Base-by-base conservation (phyloP, 352 stramenopile species). In the Phytophthora citricola region DNA sequence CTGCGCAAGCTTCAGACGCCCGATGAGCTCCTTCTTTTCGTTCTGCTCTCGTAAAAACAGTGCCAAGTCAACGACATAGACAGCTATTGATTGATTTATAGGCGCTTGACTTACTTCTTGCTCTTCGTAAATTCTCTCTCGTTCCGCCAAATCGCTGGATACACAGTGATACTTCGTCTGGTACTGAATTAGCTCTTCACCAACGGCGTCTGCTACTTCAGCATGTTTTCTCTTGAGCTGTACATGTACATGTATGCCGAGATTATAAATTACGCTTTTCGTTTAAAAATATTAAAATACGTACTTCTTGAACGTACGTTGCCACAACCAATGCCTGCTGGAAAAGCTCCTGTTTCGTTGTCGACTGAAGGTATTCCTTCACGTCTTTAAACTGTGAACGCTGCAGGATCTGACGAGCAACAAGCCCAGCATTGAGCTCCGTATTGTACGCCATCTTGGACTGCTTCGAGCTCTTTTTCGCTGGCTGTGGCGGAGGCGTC, bases 371-470 rank as follows among this genome's bases (percentile, higher is more conserved):
- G 43, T 77, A 86, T 27, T 76, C 70, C 11, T 41, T 60, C 4
- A 75, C 43, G 15, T 89, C 70, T 9, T 70, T 70, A 56, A 76
- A 82, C 41, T 83, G 58, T 5, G 70, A 74, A 4, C 72, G 56
- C 27, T 89, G 80, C 27, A 89, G 56, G 48, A 91, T 56, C 62
- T 91, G 74, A 7, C 76, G 74, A 15, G 89, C 64, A 6, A 85
- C 44, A 17, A 91, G 67, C 46, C 56, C 56, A 12, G 73, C 53
- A 39, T 80, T 83, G n/a, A 47, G 31, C 24, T 70, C 56, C 12
- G 57, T 20, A 17, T 6, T 52, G 41, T 47, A 51, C 24, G 17
- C 22, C 24, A 36, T 12, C 8, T 52, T 63, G 8, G 29, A 17
- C 44, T 49, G 60, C 34, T 71, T 75, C 1, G 41, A 27, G 3